A percentile compares a stretch with the other conserved stretches of the same genome.
Conservation (phyloP, 148 eudicot genomes). For the Nepenthes mirabilis region DNA sequence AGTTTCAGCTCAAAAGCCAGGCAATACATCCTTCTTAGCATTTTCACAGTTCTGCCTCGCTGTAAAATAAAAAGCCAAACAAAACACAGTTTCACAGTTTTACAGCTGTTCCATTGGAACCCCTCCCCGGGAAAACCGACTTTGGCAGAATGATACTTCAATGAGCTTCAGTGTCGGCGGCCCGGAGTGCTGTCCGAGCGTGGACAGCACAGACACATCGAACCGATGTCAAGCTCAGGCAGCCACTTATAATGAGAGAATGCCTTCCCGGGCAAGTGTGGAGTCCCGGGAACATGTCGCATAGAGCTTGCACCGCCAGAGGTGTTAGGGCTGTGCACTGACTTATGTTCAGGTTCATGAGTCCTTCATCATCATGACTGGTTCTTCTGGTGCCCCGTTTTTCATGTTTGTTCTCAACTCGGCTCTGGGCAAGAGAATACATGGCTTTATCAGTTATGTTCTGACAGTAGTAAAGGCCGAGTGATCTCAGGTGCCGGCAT, state of each 20-base stretch:
- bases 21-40: too few species aligned
- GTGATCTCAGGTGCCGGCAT: conserved; percentile 65
- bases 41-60: too few species aligned
- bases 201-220: conserved; percentile 73
- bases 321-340: conserved; percentile 98
- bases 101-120: too few species aligned
- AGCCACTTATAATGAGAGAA: conserved; percentile 89
- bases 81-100: too few species aligned
- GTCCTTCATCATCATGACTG: conserved; percentile 58
- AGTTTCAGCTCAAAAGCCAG: too few species aligned
- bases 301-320: conserved; percentile 82
- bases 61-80: too few species aligned
- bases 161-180: conserved; percentile 19
- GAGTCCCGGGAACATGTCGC: conserved; percentile 80
- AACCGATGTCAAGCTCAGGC: conserved; percentile 72
- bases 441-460: conserved; percentile 90
- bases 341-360: conserved; percentile 80
- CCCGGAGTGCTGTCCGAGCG: conserved; percentile 22
- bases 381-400: conserved; percentile 47
- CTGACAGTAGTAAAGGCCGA: conserved; percentile 85
- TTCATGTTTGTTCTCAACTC: conserved; percentile 44
- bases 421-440: conserved; percentile 80
- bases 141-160: conserved; percentile 1
- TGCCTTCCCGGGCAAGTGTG: conserved; percentile 89
- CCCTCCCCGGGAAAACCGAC: too few species aligned